Conservation (phyloP, 192 early-diverging fungal species). For the Coemansia sp. region DNA sequence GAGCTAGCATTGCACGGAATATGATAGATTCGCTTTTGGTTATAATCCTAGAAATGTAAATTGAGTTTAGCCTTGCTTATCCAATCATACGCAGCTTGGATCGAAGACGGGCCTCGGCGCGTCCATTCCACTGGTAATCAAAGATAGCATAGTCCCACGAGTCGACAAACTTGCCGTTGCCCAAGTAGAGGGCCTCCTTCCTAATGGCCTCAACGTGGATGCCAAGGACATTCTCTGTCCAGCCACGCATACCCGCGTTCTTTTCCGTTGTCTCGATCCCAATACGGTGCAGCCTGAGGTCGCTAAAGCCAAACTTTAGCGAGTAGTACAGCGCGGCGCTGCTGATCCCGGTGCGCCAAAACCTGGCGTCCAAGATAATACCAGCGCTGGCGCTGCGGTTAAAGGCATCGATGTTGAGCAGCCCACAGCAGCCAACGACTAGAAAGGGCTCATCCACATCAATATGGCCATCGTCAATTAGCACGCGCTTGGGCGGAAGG, state of each 20-base stretch:
- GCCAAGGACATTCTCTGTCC: slow-evolving; percentile 40
- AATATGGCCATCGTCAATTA: slow-evolving; percentile 22
- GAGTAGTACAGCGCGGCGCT: slow-evolving; percentile 35
- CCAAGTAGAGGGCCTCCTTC: slow-evolving; percentile 38
- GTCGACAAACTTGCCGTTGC: slow-evolving; percentile 25
- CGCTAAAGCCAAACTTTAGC: slow-evolving; percentile 42
- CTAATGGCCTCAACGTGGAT: slow-evolving; percentile 32
- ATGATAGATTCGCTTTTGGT: not conserved
- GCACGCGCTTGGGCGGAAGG: slow-evolving; percentile 21
- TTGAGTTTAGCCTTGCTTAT: not conserved
- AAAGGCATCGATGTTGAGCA: slow-evolving; percentile 24
- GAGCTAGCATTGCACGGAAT: not conserved
- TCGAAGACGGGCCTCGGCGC: slow-evolving; percentile 10
- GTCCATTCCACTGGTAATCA: slow-evolving; percentile 30
- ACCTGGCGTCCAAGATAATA: slow-evolving; percentile 41
- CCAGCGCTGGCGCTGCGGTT: slow-evolving; percentile 33
- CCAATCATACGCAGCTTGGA: slow-evolving; percentile 9
- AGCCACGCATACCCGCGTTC: slow-evolving; percentile 46
- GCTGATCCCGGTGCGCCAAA: slow-evolving; percentile 43
- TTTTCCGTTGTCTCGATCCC: slow-evolving; percentile 28
- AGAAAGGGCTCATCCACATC: slow-evolving; percentile 38
- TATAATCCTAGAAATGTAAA: not conserved
- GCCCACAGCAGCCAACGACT: slow-evolving; percentile 41
- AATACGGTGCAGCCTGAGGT: slow-evolving; percentile 35
- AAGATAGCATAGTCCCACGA: slow-evolving; percentile 49